These are phyloP conservation scores for Hanseniaspora jakobsenii DNA, from an alignment of 805 yeast genomes.

Conservation along the genomic window DNA sequence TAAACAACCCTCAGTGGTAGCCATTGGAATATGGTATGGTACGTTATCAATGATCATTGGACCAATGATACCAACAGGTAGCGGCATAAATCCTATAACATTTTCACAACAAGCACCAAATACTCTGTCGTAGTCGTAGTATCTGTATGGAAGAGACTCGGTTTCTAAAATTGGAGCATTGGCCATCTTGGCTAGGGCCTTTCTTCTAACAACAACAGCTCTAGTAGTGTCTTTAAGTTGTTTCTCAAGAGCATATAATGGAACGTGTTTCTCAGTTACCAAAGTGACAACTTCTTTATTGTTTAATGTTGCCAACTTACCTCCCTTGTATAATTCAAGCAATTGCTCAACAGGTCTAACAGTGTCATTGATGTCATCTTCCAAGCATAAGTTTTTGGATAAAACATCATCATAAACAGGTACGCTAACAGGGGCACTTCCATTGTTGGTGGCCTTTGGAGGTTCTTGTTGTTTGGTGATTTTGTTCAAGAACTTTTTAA, in stretches of 20 bases:
- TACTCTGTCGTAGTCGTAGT: slow-evolving; percentile 89
- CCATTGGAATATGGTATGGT: slow-evolving; percentile 91
- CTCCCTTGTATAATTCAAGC: slow-evolving; percentile 50
- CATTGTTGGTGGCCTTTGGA: not conserved
- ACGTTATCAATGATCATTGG: slow-evolving; percentile 85
- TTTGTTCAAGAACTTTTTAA: slow-evolving; percentile 23
- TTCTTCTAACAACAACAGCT: slow-evolving; percentile 88
- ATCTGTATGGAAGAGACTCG: slow-evolving; percentile 59
- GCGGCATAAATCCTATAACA: slow-evolving; percentile 90
- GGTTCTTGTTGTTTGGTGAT: slow-evolving; percentile 21
- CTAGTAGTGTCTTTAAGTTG: slow-evolving; percentile 78
- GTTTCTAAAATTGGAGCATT: slow-evolving; percentile 68
- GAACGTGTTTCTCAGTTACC: slow-evolving; percentile 65
- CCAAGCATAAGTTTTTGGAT: slow-evolving; percentile 21
- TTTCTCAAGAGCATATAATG: slow-evolving; percentile 88
- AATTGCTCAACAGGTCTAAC: slow-evolving; percentile 56
- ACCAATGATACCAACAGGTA: slow-evolving; percentile 97
- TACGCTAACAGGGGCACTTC: slow-evolving; percentile 16
- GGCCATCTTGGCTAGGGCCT: slow-evolving; percentile 74
- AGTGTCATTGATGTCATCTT: slow-evolving; percentile 26
- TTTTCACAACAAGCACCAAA: slow-evolving; percentile 99
- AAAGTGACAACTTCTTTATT: slow-evolving; percentile 66
- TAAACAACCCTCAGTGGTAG: slow-evolving; percentile 97
- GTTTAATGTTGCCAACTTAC: slow-evolving; percentile 50
- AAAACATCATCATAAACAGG: slow-evolving; percentile 25